Evolutionary conservation across 306 rosid genomes (phyloP).

Genomic region (Cicer chorassanicum): DNA sequence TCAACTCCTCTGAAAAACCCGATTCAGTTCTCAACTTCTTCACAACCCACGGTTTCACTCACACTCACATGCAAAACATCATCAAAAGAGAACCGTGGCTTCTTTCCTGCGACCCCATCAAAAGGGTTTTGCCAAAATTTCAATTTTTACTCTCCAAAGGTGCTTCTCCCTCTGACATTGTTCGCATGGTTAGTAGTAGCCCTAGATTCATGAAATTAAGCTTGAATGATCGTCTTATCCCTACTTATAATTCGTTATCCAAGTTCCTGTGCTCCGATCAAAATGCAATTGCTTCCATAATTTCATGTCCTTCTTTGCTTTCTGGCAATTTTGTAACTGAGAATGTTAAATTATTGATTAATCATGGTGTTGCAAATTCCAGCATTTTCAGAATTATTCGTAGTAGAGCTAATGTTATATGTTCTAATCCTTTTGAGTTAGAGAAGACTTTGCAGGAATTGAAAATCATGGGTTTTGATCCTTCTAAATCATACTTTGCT

Average conservation of each 20-base stretch:
- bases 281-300: neutral
- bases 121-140: constrained; percentile 34
- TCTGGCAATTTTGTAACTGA: neutral
- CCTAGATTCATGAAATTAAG: neutral
- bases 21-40: constrained; percentile 16
- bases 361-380: neutral
- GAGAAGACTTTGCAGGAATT: constrained; percentile 27
- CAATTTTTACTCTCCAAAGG: constrained; percentile 43
- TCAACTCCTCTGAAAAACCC: neutral
- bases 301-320: neutral
- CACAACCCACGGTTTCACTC: constrained; percentile 3
- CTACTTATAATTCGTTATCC: neutral
- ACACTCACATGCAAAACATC: neutral
- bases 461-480: constrained; percentile 53
- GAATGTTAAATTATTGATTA: constrained; percentile 6
- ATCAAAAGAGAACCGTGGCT: neutral
- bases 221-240: constrained; percentile 21
- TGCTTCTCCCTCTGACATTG: constrained; percentile 29
- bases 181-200: neutral
- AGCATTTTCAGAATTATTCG: neutral
- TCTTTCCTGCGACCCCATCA: neutral
- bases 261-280: neutral
- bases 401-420: neutral
- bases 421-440: neutral
- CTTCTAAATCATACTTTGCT: constrained; percentile 38